Evolutionary conservation across 805 yeast genomes (phyloP), one percentile per base, ranked within the genome.

Genomic region (Saturnispora quitensis): DNA sequence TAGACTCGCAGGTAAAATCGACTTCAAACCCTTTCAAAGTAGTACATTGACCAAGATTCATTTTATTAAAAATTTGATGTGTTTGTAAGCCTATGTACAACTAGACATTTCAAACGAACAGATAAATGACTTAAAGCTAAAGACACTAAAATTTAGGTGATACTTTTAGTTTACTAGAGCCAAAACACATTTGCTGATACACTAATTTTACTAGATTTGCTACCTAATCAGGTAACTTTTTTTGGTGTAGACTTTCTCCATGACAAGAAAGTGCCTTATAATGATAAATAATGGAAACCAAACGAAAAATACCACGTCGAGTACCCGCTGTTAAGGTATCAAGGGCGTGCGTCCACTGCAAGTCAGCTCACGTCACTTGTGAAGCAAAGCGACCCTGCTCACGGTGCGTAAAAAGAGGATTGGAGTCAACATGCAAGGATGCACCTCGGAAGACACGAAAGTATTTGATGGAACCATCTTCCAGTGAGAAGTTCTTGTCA

Each of bases 301-400:
- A 42, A 33, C 43, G 25, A 44, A 40, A 31, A 22, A 43, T 40
- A 22, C 27, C 34, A 35, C 55, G 72, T 24, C 54, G 65, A 36
- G 67, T 70, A 28, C 73, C 82, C 42, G 53, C 52, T 18, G 76
- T 77, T 60, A 90, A 90, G 63, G 90, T 93, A 0, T 73, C 82
- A 7, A 73, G 95, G 52, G 98, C 99, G 5, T 91, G 99, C 60
- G 78, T 80, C 40, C 93, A 90, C 68, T 91, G 99, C 63, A 89
- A 90, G 54, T 79, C 81, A 60, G 86, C 95, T 2, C 99, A 91
- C 65, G 80, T 90, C 74, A 87, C 97, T 0, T 91, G 99, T 66
- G 97, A 90, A 59, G 78, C 82, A 18, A 45, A 59, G 4, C 52
- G 76, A 70, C 63, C 78, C 0, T 91, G 99, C 61, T 75, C 76